Evolutionary conservation across 352 stramenopile species (phyloP).

Genomic region (Pythium apleroticum): DNA sequence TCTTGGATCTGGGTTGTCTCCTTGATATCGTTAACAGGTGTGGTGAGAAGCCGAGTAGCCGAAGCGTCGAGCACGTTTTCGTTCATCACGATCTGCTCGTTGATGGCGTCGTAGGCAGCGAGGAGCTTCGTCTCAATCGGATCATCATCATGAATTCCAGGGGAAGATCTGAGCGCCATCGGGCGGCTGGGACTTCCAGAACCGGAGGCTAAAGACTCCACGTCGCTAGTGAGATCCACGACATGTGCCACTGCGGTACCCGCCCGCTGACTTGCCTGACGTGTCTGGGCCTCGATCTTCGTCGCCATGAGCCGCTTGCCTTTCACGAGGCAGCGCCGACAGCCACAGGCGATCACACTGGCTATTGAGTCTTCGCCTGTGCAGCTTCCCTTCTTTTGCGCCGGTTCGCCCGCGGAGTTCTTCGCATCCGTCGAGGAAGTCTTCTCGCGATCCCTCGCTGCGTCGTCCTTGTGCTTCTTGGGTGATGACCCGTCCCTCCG

Average conservation of each 20-base stretch:
- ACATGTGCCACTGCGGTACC: too few species aligned
- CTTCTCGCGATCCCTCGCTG: background rate
- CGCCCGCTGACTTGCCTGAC: too few species aligned
- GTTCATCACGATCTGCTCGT: constrained; percentile 29
- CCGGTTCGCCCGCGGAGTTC: too few species aligned
- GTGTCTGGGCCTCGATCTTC: constrained; percentile 19
- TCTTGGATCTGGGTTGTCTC: constrained; percentile 34
- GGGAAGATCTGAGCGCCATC: too few species aligned
- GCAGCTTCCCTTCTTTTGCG: background rate
- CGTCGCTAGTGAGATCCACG: constrained; percentile 18
- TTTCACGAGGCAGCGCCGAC: constrained; percentile 19
- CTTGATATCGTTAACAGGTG: constrained; percentile 22
- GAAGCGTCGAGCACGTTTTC: constrained; percentile 39
- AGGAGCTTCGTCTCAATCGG: background rate
- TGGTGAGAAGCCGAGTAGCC: constrained; percentile 26
- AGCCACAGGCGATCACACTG: constrained; percentile 18
- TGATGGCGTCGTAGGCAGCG: constrained; percentile 2
- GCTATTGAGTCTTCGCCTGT: background rate
- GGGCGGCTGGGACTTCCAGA: too few species aligned
- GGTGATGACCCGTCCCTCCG: background rate
- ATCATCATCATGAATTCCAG: background rate
- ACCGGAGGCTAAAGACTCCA: background rate
- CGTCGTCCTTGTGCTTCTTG: background rate
- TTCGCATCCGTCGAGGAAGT: background rate
- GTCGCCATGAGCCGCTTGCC: constrained; percentile 20